Percentiles rank a stretch among this genome's conserved stretches.
Evolutionary conservation across 495 filamentous ascomycete species (phyloP).

Genomic region (Cryomyces antarcticus): DNA sequence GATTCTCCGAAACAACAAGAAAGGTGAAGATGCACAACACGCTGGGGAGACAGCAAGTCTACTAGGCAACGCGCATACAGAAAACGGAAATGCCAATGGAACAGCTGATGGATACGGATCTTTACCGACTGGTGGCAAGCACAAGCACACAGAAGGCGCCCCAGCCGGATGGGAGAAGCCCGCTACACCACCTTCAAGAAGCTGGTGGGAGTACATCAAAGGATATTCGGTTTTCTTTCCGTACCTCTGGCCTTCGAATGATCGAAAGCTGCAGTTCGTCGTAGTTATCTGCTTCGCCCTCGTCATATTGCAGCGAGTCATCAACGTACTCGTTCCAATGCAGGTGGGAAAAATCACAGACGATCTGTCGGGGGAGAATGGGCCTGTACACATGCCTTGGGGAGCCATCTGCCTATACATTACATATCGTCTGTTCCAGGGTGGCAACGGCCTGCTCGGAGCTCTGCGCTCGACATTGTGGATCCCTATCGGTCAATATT

Average conservation of each 20-base stretch:
- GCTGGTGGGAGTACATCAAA: slow-evolving; percentile 78
- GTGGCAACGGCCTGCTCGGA: slow-evolving; percentile 66
- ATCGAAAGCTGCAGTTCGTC: slow-evolving; percentile 44
- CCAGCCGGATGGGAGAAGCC: slow-evolving; percentile 44
- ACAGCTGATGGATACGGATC: slow-evolving; percentile 31
- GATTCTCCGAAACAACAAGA: slow-evolving; percentile 12
- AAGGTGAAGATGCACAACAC: slow-evolving; percentile 15
- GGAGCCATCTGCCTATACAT: slow-evolving; percentile 57
- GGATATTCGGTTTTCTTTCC: slow-evolving; percentile 82
- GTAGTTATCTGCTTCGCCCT: slow-evolving; percentile 66
- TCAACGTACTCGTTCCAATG: slow-evolving; percentile 64
- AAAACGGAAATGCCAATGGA: slow-evolving; percentile 26
- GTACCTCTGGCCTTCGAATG: slow-evolving; percentile 79
- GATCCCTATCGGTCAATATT: slow-evolving; percentile 93
- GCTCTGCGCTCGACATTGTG: slow-evolving; percentile 66
- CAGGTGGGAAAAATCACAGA: slow-evolving; percentile 58
- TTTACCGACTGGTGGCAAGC: slow-evolving; percentile 19
- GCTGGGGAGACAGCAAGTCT: slow-evolving; percentile 30
- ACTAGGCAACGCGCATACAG: slow-evolving; percentile 22
- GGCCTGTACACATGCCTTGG: slow-evolving; percentile 37
- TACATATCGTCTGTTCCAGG: slow-evolving; percentile 66
- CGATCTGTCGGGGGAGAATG: slow-evolving; percentile 33
- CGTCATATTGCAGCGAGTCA: slow-evolving; percentile 49
- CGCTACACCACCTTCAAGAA: slow-evolving; percentile 42
- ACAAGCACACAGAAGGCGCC: slow-evolving; percentile 18